phyloP scores from a whole-genome alignment of 495 filamentous ascomycete species.

The Aspergillus mulundensis region DNA sequence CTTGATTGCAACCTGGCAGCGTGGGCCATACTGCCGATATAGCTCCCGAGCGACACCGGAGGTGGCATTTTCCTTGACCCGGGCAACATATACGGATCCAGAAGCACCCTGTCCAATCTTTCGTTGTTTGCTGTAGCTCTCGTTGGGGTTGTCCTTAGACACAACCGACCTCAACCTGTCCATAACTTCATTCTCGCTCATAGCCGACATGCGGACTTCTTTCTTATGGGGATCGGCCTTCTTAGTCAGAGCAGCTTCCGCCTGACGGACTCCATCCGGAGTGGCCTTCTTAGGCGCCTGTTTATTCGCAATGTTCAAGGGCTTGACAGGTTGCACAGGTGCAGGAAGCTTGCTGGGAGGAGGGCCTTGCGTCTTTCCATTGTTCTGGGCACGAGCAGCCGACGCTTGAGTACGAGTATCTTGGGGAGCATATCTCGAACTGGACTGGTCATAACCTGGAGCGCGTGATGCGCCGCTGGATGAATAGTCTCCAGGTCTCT shows the following conservation, averaged over 20 bases:
- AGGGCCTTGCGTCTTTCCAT: conserved; percentile 36
- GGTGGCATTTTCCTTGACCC: conserved; percentile 71
- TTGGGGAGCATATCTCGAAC: conserved; percentile 26
- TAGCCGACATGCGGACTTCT: conserved; percentile 92
- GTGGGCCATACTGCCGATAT: conserved; percentile 62
- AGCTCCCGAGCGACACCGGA: conserved; percentile 63
- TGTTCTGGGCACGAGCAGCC: conserved; percentile 34
- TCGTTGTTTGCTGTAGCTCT: conserved; percentile 96
- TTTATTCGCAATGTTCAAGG: conserved; percentile 84
- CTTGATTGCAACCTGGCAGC: conserved; percentile 91
- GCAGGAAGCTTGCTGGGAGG: conserved; percentile 55
- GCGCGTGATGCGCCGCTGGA: conserved; percentile 14
- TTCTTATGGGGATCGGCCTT: conserved; percentile 75
- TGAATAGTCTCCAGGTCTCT: conserved; percentile 19
- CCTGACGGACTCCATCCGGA: conserved; percentile 67
- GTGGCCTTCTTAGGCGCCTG: conserved; percentile 48
- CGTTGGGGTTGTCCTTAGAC: conserved; percentile 83
- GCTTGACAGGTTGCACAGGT: conserved; percentile 71
- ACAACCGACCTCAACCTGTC: conserved; percentile 87
- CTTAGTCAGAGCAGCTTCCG: conserved; percentile 73
- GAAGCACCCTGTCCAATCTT: conserved; percentile 99
- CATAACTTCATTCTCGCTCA: conserved; percentile 97
- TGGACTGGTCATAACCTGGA: conserved; percentile 27
- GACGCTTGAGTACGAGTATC: conserved; percentile 28
- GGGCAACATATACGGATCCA: conserved; percentile 95